Base-by-base conservation (phyloP, 441 rosid species). In the Theobroma grandiflorum region DNA sequence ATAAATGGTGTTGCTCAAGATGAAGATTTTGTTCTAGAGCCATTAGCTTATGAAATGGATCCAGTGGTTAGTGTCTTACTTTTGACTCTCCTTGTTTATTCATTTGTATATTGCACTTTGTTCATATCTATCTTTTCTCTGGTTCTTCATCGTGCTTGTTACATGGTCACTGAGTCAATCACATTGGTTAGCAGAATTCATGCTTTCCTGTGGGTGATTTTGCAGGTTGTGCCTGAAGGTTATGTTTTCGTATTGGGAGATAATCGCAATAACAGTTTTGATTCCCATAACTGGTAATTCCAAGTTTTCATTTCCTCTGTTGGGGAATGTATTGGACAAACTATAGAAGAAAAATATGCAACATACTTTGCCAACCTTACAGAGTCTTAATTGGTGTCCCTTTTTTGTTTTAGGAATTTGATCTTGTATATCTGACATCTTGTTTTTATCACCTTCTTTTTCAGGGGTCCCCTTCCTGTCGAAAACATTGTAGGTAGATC, bases 381-480 rank as follows among this genome's bases (percentile, higher is more conserved):
- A 40, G 35, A 45, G 59, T 67, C 20, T 58, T n/a, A 35, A 33
- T 50, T 80, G 37, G 42, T 50, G n/a, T 33, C 3, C n/a, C 33
- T 16, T 15, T 37, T 8, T 4, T 26, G 15, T 45, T 11, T 67
- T 38, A 2, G 9, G 67, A 40, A 8, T 67, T 22, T 42, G 3
- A 53, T 47, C 20, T 43, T 18, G 20, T 47, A 45, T 79, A 15
- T 55, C 52, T 33, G 77, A 43, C 18, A 38, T 75, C 26, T 65
- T 69, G 59, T 26, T 73, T n/a, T 69, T 68, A 45, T 79, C 71
- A 77, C 64, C 80, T 57, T 76, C 16, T 15, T 64, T 82, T 73
- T 67, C 89, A 92, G 94, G 96, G 96, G 96, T 85, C 94, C 96
- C 10, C 90, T 92, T 82, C 96, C 96, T 9, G 18, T 90, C 0